Conservation (phyloP, 768 basidiomycete genomes). For the Amanita molliuscula region DNA sequence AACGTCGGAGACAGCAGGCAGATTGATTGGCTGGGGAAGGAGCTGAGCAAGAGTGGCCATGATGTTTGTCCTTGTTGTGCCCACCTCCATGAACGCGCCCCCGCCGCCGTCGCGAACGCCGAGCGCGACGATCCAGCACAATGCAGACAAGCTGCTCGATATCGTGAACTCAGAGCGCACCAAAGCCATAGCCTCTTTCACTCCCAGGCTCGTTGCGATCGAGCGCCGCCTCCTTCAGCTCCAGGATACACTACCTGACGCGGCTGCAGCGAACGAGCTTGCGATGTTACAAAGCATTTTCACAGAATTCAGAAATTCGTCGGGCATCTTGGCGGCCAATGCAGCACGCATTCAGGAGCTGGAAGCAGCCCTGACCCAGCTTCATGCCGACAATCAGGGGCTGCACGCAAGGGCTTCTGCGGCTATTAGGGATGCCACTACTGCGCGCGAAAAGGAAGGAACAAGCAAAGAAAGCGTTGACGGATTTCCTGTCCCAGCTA, state of each 20-base stretch:
- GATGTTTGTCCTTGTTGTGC: slow-evolving; percentile 14
- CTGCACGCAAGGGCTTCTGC: neutral
- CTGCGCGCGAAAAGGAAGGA: slow-evolving; percentile 1
- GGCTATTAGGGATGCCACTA: neutral
- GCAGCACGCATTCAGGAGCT: neutral
- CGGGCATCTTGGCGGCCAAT: neutral
- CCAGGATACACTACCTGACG: neutral
- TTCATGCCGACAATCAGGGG: neutral
- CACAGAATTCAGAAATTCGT: neutral
- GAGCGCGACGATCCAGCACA: slow-evolving; percentile 13
- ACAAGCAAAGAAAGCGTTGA: neutral
- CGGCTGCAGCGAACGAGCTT: neutral
- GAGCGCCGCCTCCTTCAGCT: neutral
- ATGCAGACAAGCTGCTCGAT: slow-evolving; percentile 13
- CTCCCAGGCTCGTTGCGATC: slow-evolving; percentile 3
- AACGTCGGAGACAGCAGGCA: slow-evolving; percentile 44
- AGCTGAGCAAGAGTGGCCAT: slow-evolving; percentile 66
- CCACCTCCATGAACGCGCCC: slow-evolving; percentile 3
- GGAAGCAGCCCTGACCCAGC: neutral
- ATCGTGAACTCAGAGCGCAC: slow-evolving; percentile 14
- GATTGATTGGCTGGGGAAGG: slow-evolving; percentile 57
- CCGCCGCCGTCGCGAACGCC: neutral
- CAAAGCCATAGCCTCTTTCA: slow-evolving; percentile 9
- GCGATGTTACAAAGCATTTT: neutral
- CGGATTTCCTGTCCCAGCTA: neutral